Evolutionary conservation across 75 land plant genomes (phyloP), one percentile per base, ranked within the genome.

Genomic region (Sequoiadendron giganteum): DNA sequence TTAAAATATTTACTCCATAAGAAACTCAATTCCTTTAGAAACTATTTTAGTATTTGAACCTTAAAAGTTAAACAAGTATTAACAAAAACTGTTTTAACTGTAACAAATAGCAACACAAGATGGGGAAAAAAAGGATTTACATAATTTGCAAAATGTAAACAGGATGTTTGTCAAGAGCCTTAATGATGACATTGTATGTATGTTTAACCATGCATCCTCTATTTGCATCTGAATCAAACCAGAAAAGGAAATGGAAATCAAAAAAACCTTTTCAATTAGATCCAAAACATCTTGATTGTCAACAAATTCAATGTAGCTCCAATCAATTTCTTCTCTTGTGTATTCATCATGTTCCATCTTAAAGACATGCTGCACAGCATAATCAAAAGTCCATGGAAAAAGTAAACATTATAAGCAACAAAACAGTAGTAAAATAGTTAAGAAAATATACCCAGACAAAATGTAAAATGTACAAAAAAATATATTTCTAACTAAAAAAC

Each of bases 341-440:
- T 98, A 98, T 80, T 98, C 99, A 78, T 98, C 99, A 89, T 98
- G 99, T 92, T 98, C 99, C 98, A 98, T 98, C 88, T 98, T 98
- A 88, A 98, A 98, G 79, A 98, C 98, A 86, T 98, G 99, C 98
- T 98, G 97, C 61, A 61, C 42, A 45, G 43, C 48, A 87, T 89
- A 45, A 8, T 32, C 43, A 30, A 28, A 30, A 47, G 21, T 34
- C 10, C 13, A 86, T 18, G n/a, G 30, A n/a, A 58, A 45, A 7
- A 47, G 8, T 47, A 47, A 47, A 47, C 6, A 6, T 47, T 47
- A 47, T 6, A 47, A 1, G 49, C 42, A 86, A 14, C 49, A 85
- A 52, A 76, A 58, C 36, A 34, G 88, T 36, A 19, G 0, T 19
- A 61, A 61, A 19, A 61, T 61, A 45, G 55, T 42, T 18, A 32